A percentile compares a stretch with the other conserved stretches of the same genome.
Conservation (phyloP, 352 stramenopile genomes). For the Phytophthora sp. region DNA sequence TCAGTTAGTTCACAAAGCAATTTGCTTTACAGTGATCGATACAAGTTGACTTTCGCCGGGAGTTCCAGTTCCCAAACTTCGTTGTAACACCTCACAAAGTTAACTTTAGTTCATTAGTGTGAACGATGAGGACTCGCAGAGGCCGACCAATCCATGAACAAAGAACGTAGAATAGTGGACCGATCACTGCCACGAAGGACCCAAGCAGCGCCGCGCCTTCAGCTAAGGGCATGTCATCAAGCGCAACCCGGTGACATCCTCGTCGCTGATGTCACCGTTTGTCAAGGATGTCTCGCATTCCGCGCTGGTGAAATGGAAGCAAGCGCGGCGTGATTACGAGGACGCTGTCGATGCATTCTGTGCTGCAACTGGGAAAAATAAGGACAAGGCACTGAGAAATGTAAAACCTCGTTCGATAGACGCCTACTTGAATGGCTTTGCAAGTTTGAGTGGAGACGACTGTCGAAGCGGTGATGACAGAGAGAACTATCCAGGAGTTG, state of each 20-base stretch:
- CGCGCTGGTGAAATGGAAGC: constrained; percentile 25
- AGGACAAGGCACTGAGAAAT: constrained; percentile 10
- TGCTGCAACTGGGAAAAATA: constrained; percentile 13
- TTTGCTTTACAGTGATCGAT: neutral
- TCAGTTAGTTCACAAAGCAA: neutral
- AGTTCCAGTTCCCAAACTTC: constrained; percentile 10
- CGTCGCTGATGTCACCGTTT: constrained; percentile 18
- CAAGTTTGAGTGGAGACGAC: constrained; percentile 28
- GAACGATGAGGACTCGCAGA: constrained; percentile 4
- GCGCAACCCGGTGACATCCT: constrained; percentile 2
- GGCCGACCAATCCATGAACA: neutral
- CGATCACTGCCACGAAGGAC: neutral
- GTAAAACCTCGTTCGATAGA: constrained; percentile 24
- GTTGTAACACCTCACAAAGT: constrained; percentile 9
- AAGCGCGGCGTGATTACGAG: constrained; percentile 27
- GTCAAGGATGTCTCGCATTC: constrained; percentile 11
- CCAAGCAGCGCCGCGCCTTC: neutral
- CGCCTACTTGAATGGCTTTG: constrained; percentile 19
- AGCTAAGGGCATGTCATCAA: too few species aligned
- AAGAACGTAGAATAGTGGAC: neutral
- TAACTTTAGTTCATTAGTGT: constrained; percentile 9
- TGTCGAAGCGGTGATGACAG: constrained; percentile 23
- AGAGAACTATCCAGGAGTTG: constrained; percentile 7
- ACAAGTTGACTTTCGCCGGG: constrained; percentile 1
- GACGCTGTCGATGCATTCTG: constrained; percentile 20